Evolutionary conservation across 805 yeast genomes (phyloP), one percentile per base, ranked within the genome.

Genomic region (Metschnikowia dekortorum): DNA sequence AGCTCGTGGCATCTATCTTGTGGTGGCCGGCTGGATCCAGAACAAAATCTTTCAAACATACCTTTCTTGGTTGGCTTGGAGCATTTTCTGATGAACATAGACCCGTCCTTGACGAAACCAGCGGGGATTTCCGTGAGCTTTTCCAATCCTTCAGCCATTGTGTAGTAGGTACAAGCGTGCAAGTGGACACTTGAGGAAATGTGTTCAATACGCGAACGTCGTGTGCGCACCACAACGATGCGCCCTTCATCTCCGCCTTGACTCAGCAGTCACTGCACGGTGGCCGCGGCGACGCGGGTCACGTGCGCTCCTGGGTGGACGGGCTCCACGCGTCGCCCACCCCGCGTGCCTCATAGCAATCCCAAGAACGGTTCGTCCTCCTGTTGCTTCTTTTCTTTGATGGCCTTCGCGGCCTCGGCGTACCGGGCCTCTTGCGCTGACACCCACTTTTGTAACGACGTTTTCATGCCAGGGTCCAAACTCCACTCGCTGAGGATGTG

Each of bases 81-180:
- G 77, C 98, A 92, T 71, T 89, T 89, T 67, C 82, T 81, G 62
- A 94, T 78, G 69, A 94, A 94, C 53, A 89, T 88, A 52, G 85
- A 73, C 56, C 98, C 97, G 63, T 94, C 97, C 72, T 83, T 88
- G 73, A 90, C 75, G 76, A 92, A 89, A 67, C 89, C 97, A 56
- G 84, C 79, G 62, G 98, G 97, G 53, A 88, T 85, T 68, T 91
- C 96, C 37, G 89, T 79, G 52, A 87, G 63, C 68, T 85, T 87
- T 68, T 87, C 95, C 64, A 83, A 75, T 60, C 84, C 84, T 66
- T 81, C 84, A 47, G 80, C 79, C 77, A 73, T 73, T 53, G 43
- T 46, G 43, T 37, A 14, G 50, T 42, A 46, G 42, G 28, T 47
- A 33, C 34, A 37, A 26, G 38, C 13, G 16, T 13, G 16, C 18